Conservation (phyloP, 805 yeast genomes). For the Cyberlindnera veronae region DNA sequence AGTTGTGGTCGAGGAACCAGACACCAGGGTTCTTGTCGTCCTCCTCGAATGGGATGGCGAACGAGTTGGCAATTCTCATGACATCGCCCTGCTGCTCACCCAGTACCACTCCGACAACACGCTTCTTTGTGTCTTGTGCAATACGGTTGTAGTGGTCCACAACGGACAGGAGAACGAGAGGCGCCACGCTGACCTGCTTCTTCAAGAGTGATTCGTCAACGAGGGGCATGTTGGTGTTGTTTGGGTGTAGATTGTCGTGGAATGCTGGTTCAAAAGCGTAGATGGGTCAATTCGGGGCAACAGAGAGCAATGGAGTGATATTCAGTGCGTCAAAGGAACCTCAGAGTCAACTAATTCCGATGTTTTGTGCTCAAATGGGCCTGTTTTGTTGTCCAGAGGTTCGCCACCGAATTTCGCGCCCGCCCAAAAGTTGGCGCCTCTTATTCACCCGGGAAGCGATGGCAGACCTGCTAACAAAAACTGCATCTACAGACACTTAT, state of each 20-base stretch:
- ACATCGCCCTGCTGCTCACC: slow-evolving; percentile 60
- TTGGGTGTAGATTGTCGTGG: not conserved
- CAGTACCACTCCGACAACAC: slow-evolving; percentile 91
- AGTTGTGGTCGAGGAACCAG: slow-evolving; percentile 97
- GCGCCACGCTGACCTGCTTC: slow-evolving; percentile 86
- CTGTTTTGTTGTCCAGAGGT: not conserved
- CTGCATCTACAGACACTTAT: not conserved
- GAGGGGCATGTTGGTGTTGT: slow-evolving; percentile 13
- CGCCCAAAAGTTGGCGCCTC: not conserved
- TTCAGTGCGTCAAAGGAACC: no score
- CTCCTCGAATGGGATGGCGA: slow-evolving; percentile 97
- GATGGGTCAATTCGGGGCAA: not conserved
- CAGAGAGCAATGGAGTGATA: no score
- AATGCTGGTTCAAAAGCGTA: no score
- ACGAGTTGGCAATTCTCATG: slow-evolving; percentile 82
- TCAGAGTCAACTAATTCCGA: no score
- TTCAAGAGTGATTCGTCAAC: slow-evolving; percentile 24
- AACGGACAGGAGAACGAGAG: slow-evolving; percentile 87
- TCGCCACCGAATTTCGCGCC: slow-evolving; percentile 1
- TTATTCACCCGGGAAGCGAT: not conserved
- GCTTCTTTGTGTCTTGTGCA: slow-evolving; percentile 65
- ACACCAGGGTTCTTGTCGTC: slow-evolving; percentile 88
- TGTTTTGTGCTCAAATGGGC: no score
- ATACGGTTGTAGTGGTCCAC: slow-evolving; percentile 94
- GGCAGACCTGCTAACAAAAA: not conserved